Percentiles rank a stretch among this genome's conserved stretches.
Evolutionary conservation across 495 filamentous ascomycete genomes (phyloP).

Genomic region (Podospora conica): DNA sequence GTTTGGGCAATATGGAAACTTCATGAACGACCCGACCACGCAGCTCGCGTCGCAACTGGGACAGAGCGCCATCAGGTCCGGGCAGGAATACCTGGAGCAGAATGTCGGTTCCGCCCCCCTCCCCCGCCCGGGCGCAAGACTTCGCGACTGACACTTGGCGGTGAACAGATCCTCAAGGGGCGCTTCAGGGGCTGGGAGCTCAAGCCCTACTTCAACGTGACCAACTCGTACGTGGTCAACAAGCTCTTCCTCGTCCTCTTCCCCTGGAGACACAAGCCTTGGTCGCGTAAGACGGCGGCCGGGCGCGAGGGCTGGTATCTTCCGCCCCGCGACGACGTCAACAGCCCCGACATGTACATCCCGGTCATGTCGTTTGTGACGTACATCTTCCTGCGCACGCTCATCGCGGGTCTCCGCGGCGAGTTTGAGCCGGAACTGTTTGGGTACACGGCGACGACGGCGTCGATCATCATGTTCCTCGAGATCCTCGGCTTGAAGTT

Average conservation of each 20-base stretch:
- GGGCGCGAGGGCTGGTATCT: conserved; percentile 81
- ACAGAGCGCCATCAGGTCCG: conserved; percentile 79
- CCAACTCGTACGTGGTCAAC: conserved; percentile 81
- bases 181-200: conserved; percentile 85
- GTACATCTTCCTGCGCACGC: conserved; percentile 86
- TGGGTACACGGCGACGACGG: conserved; percentile 77
- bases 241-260: conserved; percentile 88
- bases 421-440: conserved; percentile 91
- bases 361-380: conserved; percentile 91
- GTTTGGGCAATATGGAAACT: conserved; percentile 69
- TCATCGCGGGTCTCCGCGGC: conserved; percentile 86
- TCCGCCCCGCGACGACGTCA: conserved; percentile 92
- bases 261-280: conserved; percentile 94
- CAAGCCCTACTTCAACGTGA: conserved; percentile 98
- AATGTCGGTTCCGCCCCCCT: conserved; percentile 52
- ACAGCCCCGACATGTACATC: conserved; percentile 99
- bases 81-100: conserved; percentile 87
- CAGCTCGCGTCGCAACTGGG: conserved; percentile 95
- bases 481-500: conserved; percentile 88
- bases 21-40: conserved; percentile 93
- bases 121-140: background rate
- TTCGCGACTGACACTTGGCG: background rate
- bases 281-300: conserved; percentile 68
- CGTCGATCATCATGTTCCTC: conserved; percentile 71
- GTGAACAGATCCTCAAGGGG: conserved; percentile 55